These are phyloP conservation scores for Nicotiana obtusifolia DNA, from an alignment of 257 asterid genomes.

Conservation along the genomic window DNA sequence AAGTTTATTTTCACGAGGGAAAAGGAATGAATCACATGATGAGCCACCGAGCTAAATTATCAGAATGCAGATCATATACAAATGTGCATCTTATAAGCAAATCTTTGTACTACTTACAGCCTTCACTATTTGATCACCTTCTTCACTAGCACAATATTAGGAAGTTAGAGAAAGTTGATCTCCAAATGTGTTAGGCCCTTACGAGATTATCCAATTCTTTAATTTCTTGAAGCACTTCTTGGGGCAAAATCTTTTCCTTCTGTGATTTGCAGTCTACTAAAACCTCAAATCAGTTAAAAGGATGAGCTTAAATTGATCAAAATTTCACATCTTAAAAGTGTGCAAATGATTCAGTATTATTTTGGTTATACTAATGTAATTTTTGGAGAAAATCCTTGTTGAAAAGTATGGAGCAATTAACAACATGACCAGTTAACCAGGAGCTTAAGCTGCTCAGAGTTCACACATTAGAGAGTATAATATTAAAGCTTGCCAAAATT, in stretches of 20 bases:
- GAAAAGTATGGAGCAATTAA: neutral
- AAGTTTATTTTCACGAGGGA: neutral
- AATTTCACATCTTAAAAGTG: neutral
- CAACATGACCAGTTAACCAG: neutral
- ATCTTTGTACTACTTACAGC: neutral
- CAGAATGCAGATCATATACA: neutral
- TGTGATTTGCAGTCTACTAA: neutral
- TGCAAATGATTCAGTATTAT: neutral
- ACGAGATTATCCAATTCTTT: neutral
- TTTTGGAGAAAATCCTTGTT: neutral
- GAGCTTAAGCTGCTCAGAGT: neutral
- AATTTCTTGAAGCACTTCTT: neutral
- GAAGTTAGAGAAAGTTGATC: neutral
- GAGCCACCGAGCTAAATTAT: neutral
- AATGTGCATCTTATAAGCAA: neutral
- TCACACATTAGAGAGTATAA: neutral
- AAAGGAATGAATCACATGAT: neutral
- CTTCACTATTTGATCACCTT: neutral
- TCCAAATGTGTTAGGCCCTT: neutral
- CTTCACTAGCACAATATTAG: neutral
- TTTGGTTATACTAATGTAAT: neutral
- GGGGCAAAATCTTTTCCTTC: neutral
- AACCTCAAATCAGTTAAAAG: constrained; percentile 1
- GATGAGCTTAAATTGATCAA: neutral
- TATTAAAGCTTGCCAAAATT: neutral